Base-by-base conservation (phyloP, 352 stramenopile species). In the Phytophthora rubi region DNA sequence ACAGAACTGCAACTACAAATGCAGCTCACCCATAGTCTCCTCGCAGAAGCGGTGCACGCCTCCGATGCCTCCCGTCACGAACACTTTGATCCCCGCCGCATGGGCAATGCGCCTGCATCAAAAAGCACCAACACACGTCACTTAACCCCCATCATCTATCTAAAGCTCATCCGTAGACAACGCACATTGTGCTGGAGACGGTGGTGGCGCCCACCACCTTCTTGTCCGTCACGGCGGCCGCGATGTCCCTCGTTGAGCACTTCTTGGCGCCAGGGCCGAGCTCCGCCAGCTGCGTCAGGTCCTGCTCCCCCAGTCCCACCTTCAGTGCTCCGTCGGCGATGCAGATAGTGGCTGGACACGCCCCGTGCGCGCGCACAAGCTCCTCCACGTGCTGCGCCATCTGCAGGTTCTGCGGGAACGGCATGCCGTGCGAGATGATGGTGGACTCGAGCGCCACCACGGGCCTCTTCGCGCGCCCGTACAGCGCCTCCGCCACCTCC, bases 371-470 rank as follows among this genome's bases (percentile, higher is more conserved):
- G 30, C 90, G 82, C 52, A 99, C 85, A 45, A 98, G 92, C 49
- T 82, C 65, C 77, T 99, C 97, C 35, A 99, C 86, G 62, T 92
- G 82, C 42, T 80, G 76, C 8, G 96, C 97, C 78, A 98, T 95
- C 60, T 98, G 69, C 21, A 99, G 70, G 73, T 99, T 99, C 76
- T 99, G 82, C 53, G 98, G 98, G 80, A 94, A 99, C 35, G 98
- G 98, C 97, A 99, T 99, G 52, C 88, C 98, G 79, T 99, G 97
- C 33, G 97, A 98, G 62, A 99, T 98, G 77, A 99, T 99, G 53
- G 98, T 99, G n/a, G 92, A 99, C 81, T 99, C 98, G 18, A 99
- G 88, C 47, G 98, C 97, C 30, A 99, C 93, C 4, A 98, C 74
- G 2, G 92, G 88, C 44, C 61, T 77, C 56, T 75, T 82, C 12